Evolutionary conservation across 2,329 filamentous ascomycete genomes (phyloP).

Genomic region (Samsoniella hepiali): DNA sequence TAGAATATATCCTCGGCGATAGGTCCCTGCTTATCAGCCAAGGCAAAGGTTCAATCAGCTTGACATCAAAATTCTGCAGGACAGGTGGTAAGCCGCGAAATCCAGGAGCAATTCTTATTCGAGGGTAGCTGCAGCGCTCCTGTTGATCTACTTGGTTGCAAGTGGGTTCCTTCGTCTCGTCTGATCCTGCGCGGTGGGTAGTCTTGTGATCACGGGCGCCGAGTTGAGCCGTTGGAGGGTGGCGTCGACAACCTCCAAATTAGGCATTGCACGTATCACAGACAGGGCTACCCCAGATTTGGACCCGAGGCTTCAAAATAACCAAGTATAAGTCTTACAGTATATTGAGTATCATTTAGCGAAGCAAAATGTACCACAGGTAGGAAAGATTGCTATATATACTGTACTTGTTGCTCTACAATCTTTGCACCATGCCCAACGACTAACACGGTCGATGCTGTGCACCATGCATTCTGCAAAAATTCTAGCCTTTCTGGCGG

Average conservation of each 20-base stretch:
- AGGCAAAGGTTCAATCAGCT: no score
- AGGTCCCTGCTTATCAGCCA: no score
- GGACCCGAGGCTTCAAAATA: background rate
- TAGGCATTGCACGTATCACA: background rate
- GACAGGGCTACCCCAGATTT: background rate
- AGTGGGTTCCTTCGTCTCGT: no score
- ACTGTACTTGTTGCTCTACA: background rate
- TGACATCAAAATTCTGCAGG: no score
- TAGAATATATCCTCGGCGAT: no score
- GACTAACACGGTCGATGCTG: background rate
- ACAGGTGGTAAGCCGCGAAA: no score
- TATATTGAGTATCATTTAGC: background rate
- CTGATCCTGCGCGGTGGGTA: background rate
- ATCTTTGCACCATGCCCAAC: background rate
- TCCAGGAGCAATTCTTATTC: no score
- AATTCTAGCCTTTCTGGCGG: background rate
- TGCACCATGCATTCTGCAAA: background rate
- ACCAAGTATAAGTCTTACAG: background rate
- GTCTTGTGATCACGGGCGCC: background rate
- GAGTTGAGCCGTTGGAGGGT: background rate
- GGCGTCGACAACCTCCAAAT: background rate
- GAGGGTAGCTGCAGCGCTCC: no score
- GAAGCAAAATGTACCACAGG: background rate
- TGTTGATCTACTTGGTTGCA: no score
- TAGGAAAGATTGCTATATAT: background rate